Evolutionary conservation across 148 eudicot genomes (phyloP), one percentile per base, ranked within the genome.

Genomic region (Nyssa sinensis): DNA sequence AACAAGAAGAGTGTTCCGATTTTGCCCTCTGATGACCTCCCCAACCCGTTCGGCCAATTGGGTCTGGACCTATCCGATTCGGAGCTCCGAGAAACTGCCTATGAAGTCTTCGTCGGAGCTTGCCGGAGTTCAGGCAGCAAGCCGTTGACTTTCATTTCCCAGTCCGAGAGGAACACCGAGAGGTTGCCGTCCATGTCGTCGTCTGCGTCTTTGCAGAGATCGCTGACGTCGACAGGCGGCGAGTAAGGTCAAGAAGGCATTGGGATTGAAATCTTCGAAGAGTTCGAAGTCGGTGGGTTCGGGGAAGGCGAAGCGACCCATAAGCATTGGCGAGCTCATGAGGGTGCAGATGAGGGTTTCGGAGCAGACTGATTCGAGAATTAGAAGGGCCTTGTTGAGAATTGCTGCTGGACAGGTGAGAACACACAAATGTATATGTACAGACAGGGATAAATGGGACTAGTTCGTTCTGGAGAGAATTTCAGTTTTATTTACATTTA

Each of bases 321-420:
- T 59, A 17, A 79, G 84, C 4, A 84, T 84, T 17, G 93, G 91
- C 3, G 99, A 94, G 81, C 67, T 95, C 71, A 76, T 95, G 61
- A 90, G 97, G 85, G 82, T 89, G 67, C 99, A 95, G 86, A 83
- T 95, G 97, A 83, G 83, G 86, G 83, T 95, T 74, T 82, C 93
- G 53, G 99, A 92, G 71, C 80, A 79, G 60, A 78, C 83, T 58
- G 99, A 95, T 90, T 88, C 97, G 28, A 84, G 97, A 83, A 88
- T 92, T 78, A 70, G 99, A 13, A 75, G 97, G 27, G 96, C 88
- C 24, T 78, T 92, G n/a, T 75, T 95, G 68, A 79, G 97, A 73
- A 75, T 95, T 70, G 88, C 94, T 70, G 94, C 96, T 67, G 92
- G 89, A 71, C 97, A 95, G 96, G 98, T 93, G 4, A n/a, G n/a